phyloP scores from a whole-genome alignment of 345 rosid genomes.

The Syzygium aromaticum region DNA sequence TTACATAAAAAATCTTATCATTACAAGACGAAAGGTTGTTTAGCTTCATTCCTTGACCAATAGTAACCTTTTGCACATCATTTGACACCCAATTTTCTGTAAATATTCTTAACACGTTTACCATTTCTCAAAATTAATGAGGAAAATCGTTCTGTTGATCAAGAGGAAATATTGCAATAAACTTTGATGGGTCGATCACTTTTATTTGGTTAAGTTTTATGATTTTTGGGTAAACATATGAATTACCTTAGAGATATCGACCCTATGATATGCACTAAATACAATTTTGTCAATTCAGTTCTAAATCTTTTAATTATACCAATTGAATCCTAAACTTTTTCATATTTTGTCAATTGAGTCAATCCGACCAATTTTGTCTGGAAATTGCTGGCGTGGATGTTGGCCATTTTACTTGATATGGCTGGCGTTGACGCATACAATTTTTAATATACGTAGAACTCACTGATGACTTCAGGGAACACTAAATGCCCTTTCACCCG shows the following conservation, averaged over 20 bases:
- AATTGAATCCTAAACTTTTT: too few relatives aligned
- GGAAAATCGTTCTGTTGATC: background rate
- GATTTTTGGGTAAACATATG: background rate
- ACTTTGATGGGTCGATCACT: background rate
- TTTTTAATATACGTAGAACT: background rate
- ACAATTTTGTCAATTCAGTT: too few relatives aligned
- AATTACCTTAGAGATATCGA: background rate
- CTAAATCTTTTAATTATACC: too few relatives aligned
- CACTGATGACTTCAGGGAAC: background rate
- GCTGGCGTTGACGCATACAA: accelerated
- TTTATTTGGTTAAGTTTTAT: background rate
- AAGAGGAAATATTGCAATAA: background rate
- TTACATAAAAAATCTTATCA: too few relatives aligned
- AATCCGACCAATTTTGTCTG: too few relatives aligned
- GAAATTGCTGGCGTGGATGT: too few relatives aligned
- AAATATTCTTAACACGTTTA: background rate
- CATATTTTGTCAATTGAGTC: too few relatives aligned
- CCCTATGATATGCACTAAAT: background rate
- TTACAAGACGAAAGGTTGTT: background rate
- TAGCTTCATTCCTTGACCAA: background rate
- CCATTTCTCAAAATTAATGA: background rate
- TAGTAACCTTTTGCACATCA: too few relatives aligned
- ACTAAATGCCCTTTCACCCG: background rate
- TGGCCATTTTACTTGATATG: accelerated
- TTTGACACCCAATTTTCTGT: background rate